Percentiles rank a stretch among this genome's conserved stretches.
phyloP scores from a whole-genome alignment of 2,329 filamentous ascomycete species.

The Exophiala spinifera region DNA sequence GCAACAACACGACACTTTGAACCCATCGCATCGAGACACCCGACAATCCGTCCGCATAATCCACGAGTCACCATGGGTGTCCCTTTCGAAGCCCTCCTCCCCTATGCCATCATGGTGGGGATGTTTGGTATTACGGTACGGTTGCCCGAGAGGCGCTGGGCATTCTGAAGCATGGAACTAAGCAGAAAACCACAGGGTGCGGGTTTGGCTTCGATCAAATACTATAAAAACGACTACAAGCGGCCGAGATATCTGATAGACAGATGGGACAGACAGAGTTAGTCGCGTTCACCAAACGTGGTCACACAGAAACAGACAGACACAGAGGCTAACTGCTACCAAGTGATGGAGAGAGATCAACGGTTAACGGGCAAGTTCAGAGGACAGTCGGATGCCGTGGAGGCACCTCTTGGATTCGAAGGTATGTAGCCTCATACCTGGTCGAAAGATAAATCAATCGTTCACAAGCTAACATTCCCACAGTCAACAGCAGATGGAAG shows the following conservation, averaged over 20 bases:
- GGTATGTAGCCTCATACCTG: constrained; percentile 11
- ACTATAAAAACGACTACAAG: constrained; percentile 63
- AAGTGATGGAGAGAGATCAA: constrained; percentile 66
- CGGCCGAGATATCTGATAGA: constrained; percentile 58
- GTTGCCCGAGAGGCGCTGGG: no score
- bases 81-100: constrained; percentile 63
- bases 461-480: constrained; percentile 17
- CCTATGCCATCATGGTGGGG: constrained; percentile 61
- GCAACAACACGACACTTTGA: neutral
- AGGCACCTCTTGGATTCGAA: constrained; percentile 62
- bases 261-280: constrained; percentile 65
- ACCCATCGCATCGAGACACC: neutral
- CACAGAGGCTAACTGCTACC: no score
- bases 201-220: constrained; percentile 56
- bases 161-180: constrained; percentile 10
- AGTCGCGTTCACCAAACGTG: constrained; percentile 31
- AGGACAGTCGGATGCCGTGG: constrained; percentile 59
- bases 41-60: neutral
- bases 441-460: no score
- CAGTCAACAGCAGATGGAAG: constrained; percentile 64
- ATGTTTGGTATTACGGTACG: constrained; percentile 41
- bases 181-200: constrained; percentile 41
- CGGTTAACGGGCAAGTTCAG: constrained; percentile 60
- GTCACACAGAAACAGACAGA: no score
- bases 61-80: constrained; percentile 55